Percentiles rank a stretch among this genome's conserved stretches.
Conservation (phyloP, 1,284 basidiomycete genomes). For the Amylostereum areolatum region DNA sequence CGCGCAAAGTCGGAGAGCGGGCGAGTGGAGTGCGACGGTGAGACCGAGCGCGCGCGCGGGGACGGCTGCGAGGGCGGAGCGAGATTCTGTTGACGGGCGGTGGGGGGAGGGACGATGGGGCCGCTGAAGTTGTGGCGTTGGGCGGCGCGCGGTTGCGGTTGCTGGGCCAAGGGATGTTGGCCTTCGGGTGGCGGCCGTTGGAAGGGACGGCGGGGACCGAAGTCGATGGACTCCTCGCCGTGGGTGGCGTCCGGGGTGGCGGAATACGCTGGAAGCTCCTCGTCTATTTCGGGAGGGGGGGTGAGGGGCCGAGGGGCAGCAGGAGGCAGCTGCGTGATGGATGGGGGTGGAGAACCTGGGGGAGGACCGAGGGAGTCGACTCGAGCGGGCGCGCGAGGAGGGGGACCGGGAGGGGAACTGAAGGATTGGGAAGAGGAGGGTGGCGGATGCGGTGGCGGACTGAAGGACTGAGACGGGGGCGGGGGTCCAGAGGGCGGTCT, state of each 20-base stretch:
- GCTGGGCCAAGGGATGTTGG: too few relatives aligned
- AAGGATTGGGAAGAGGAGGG: not conserved
- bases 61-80: not conserved
- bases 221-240: slow-evolving; percentile 56
- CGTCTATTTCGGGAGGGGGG: slow-evolving; percentile 29
- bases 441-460: too few relatives aligned
- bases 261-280: slow-evolving; percentile 64
- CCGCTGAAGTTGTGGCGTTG: slow-evolving; percentile 10
- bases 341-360: slow-evolving; percentile 5
- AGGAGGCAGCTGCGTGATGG: not conserved
- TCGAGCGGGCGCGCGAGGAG: slow-evolving; percentile 1
- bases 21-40: not conserved
- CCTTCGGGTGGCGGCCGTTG: slow-evolving; percentile 33
- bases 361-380: slow-evolving; percentile 3
- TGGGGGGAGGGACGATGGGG: slow-evolving; percentile 10
- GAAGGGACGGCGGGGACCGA: slow-evolving; percentile 59
- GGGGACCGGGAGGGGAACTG: not conserved
- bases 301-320: not conserved
- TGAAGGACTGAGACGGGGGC: too few relatives aligned
- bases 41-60: not conserved
- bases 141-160: slow-evolving; percentile 5
- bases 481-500: too few relatives aligned
- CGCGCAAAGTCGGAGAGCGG: slow-evolving; percentile 46
- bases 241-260: slow-evolving; percentile 40
- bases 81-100: not conserved